These are phyloP conservation scores for Coemansia sp. DNA, from an alignment of 192 early-diverging fungal genomes.

Conservation along the genomic window DNA sequence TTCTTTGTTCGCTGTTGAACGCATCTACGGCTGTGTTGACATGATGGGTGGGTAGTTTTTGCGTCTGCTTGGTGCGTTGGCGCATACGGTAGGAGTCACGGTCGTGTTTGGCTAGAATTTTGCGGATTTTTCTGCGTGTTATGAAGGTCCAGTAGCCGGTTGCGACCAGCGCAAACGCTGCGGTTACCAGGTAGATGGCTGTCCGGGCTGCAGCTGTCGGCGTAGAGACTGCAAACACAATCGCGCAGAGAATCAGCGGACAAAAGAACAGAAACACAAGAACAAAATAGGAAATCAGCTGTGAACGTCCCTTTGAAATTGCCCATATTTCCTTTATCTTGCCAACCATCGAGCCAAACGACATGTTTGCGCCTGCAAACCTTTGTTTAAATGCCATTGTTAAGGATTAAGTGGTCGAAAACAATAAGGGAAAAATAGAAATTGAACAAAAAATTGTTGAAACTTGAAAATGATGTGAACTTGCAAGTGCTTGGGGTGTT, in stretches of 20 bases:
- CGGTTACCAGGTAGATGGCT: slow-evolving; percentile 32
- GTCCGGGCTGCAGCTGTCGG: slow-evolving; percentile 22
- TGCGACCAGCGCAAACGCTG: slow-evolving; percentile 24
- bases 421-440: too few relatives aligned
- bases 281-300: slow-evolving; percentile 6
- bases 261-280: slow-evolving; percentile 20
- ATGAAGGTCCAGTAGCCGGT: slow-evolving; percentile 28
- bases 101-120: slow-evolving; percentile 6
- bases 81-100: slow-evolving; percentile 5
- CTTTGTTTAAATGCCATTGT: not conserved
- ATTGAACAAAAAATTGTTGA: too few relatives aligned
- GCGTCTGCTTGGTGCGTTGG: slow-evolving; percentile 3
- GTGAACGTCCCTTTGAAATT: slow-evolving; percentile 12
- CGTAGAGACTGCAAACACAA: slow-evolving; percentile 31
- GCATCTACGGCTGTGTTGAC: slow-evolving; percentile 28
- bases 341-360: not conserved
- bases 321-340: slow-evolving; percentile 4
- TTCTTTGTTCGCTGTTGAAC: slow-evolving; percentile 26
- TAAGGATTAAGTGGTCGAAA: too few relatives aligned
- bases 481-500: not conserved
- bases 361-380: not conserved
- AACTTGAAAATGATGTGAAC: not conserved
- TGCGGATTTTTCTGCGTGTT: slow-evolving; percentile 12
- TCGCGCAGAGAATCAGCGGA: slow-evolving; percentile 37
- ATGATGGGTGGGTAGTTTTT: slow-evolving; percentile 1